Conservation (phyloP, 176 grass and related monocot species). For the Zizania latifolia region DNA sequence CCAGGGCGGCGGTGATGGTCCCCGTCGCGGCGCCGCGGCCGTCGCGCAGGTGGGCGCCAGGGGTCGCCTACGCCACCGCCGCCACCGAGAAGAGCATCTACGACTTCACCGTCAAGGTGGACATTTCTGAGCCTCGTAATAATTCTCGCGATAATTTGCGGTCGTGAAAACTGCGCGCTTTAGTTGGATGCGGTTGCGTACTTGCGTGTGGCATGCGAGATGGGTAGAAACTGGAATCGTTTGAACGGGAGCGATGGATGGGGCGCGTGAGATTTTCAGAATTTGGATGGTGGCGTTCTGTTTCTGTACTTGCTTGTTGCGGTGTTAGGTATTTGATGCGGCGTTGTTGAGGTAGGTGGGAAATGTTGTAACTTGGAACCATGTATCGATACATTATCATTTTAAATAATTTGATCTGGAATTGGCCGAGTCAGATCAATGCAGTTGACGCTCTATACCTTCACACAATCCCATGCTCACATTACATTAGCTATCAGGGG, state of each 20-base stretch:
- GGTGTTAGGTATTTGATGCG: not conserved
- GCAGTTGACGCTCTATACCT: not conserved
- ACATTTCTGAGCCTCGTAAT: not conserved
- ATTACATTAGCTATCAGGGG: not conserved
- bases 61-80: slow-evolving; percentile 73
- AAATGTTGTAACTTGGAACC: not conserved
- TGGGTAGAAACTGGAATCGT: not conserved
- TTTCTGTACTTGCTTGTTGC: too few relatives aligned
- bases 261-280: not conserved
- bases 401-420: not conserved
- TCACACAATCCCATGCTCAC: not conserved
- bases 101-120: slow-evolving; percentile 81
- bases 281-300: too few relatives aligned
- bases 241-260: not conserved
- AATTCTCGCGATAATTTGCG: not conserved
- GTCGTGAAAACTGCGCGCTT: not conserved
- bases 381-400: not conserved
- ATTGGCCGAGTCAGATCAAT: not conserved
- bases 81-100: slow-evolving; percentile 78
- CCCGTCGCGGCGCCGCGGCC: not conserved
- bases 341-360: slow-evolving; percentile 9
- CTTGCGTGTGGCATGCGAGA: not conserved
- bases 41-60: slow-evolving; percentile 31
- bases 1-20: not conserved
- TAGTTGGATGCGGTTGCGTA: not conserved